Conservation (phyloP, 805 yeast genomes). For the Barnettozyma californica region DNA sequence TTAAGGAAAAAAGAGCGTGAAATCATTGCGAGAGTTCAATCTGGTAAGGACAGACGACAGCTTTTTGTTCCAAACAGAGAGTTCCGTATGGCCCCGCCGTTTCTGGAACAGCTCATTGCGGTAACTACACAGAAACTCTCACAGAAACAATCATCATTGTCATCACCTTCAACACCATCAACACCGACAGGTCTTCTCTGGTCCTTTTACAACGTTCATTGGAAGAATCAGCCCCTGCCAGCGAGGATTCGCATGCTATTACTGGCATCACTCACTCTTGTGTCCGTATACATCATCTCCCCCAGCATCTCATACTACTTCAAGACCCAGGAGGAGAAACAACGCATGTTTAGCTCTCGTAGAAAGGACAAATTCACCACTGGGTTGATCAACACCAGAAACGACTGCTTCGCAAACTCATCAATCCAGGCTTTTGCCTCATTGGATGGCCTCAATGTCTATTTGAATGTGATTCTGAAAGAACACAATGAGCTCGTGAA, state of each 20-base stretch:
- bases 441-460: conserved; percentile 51
- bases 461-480: conserved; percentile 37
- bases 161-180: not conserved
- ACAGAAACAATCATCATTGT: not conserved
- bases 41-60: not conserved
- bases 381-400: conserved; percentile 74
- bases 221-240: conserved; percentile 16
- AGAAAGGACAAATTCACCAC: conserved; percentile 74
- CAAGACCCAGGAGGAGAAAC: conserved; percentile 17
- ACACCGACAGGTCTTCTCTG: conserved; percentile 6
- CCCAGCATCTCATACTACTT: conserved; percentile 24
- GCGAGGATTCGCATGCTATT: conserved; percentile 21
- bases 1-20: no score
- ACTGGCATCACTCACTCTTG: conserved; percentile 17
- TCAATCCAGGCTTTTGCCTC: conserved; percentile 75
- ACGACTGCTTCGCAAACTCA: conserved; percentile 91
- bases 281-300: conserved; percentile 28
- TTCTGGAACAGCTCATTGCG: not conserved
- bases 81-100: not conserved
- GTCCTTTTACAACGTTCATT: conserved; percentile 17
- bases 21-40: no score
- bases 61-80: no score
- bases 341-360: conserved; percentile 33
- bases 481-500: conserved; percentile 16
- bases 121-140: not conserved